Conservation (phyloP, 2,329 filamentous ascomycete species). For the Acrocalymma vagum region DNA sequence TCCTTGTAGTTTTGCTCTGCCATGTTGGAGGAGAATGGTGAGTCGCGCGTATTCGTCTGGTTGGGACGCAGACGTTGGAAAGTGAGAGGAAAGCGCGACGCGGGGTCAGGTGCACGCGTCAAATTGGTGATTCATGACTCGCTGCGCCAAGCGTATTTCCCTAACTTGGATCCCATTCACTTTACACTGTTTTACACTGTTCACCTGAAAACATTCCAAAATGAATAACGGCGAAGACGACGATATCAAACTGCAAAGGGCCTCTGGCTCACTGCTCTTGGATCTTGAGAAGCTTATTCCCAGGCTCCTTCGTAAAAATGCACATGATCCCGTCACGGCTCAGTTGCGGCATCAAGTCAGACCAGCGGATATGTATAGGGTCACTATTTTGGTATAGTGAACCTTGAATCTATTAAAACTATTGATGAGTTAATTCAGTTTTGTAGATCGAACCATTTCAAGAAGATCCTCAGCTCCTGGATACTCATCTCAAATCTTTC, state of each 20-base stretch:
- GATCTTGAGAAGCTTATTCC: conserved; percentile 42
- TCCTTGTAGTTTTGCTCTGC: conserved; percentile 70
- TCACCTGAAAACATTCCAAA: conserved; percentile 7
- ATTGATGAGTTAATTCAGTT: conserved; percentile 7
- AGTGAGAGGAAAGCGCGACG: conserved; percentile 23
- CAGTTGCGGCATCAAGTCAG: conserved; percentile 48
- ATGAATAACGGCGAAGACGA: conserved; percentile 54
- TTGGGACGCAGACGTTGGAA: conserved; percentile 9
- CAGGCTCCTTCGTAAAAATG: conserved; percentile 48
- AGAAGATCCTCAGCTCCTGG: conserved; percentile 92
- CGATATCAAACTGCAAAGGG: conserved; percentile 55
- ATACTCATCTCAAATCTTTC: conserved; percentile 80
- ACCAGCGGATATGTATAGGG: conserved; percentile 49
- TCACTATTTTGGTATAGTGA: conserved; percentile 44
- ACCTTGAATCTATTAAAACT: neutral
- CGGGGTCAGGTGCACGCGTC: conserved; percentile 41
- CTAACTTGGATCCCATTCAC: conserved; percentile 8
- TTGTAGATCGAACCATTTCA: conserved; percentile 83
- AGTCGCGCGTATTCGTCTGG: conserved; percentile 2
- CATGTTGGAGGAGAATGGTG: conserved; percentile 36
- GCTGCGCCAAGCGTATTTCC: conserved; percentile 16
- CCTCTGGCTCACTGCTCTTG: conserved; percentile 45
- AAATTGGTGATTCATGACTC: conserved; percentile 35
- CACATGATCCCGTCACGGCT: conserved; percentile 23
- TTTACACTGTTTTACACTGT: conserved; percentile 2